Evolutionary conservation across 768 basidiomycete genomes (phyloP), one percentile per base, ranked within the genome.

Genomic region (Cystofilobasidium capitatum): DNA sequence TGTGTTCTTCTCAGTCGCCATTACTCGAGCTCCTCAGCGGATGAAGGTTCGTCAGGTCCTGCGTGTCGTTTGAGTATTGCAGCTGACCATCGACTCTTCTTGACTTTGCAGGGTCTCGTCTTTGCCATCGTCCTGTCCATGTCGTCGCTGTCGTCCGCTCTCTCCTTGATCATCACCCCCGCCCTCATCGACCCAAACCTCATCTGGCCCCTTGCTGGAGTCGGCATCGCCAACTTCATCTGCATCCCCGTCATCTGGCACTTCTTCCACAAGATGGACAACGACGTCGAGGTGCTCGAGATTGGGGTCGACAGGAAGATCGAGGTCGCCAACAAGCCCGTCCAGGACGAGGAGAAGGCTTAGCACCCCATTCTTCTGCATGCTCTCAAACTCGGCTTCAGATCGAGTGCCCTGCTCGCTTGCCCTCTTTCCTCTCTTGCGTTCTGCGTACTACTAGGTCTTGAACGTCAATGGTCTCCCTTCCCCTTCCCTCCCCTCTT

Each of bases 171-270:
- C 29, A 47, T 73, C 45, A 69, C 74, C 26, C 60, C 65, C 10
- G 57, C 65, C 7, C 40, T 64, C 22, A 9, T 29, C 9, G 76
- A 77, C 70, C 77, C 77, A 20, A 72, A 76, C 71, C 73, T 78
- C 47, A 74, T 75, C 65, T 75, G 73, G 74, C 69, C 66, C 16
- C 67, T 45, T 35, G 47, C 47, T 35, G 67, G 58, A 3, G 57
- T 66, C 2, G 65, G 35, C 4, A 13, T 6, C 29, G 65, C 59
- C 24, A 61, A 33, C 51, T 36, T 49, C 39, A n/a, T 40, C 22
- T 33, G 37, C 17, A 42, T 44, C 37, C 35, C 39, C 33, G 16
- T 59, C 45, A 60, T 66, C 45, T 66, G 40, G 55, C 20, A 29
- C 22, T 42, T 33, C 33, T 66, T 66, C 58, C 55, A 57, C 37